Conservation (phyloP, 2,329 filamentous ascomycete genomes). For the Gaeumannomyces sp. region DNA sequence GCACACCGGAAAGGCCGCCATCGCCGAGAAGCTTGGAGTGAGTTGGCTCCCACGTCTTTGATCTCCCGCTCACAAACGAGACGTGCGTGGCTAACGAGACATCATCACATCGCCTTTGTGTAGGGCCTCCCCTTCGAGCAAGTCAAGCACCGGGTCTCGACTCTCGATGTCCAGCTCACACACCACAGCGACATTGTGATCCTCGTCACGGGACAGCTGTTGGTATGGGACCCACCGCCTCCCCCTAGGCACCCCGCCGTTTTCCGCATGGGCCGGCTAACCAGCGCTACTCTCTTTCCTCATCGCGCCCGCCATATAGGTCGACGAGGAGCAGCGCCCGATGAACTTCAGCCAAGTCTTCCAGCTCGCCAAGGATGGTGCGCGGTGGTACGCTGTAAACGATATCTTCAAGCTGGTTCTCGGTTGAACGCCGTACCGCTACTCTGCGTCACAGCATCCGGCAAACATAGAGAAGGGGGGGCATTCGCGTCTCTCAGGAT, state of each 20-base stretch:
- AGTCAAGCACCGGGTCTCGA: conserved; percentile 71
- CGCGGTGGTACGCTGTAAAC: conserved; percentile 78
- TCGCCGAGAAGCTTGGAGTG: conserved; percentile 79
- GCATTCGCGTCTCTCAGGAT: neutral
- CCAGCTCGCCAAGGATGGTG: conserved; percentile 66
- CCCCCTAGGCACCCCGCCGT: neutral
- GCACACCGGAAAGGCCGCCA: conserved; percentile 55
- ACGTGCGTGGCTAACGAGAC: conserved; percentile 12
- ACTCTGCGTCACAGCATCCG: neutral
- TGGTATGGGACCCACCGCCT: conserved; percentile 48
- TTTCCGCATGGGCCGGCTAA: neutral
- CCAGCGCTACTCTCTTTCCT: neutral
- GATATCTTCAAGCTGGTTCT: conserved; percentile 92
- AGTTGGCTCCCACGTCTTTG: conserved; percentile 22
- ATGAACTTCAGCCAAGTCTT: conserved; percentile 92
- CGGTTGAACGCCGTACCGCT: conserved; percentile 31
- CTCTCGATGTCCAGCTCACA: conserved; percentile 78
- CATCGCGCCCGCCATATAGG: conserved; percentile 38
- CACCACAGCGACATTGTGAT: conserved; percentile 69
- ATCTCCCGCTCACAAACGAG: neutral
- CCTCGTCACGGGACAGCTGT: conserved; percentile 77
- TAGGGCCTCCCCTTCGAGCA: conserved; percentile 75
- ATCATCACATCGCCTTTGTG: conserved; percentile 13
- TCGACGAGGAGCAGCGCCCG: conserved; percentile 77
- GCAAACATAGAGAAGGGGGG: neutral